Evolutionary conservation across 1,284 basidiomycete genomes (phyloP).

Genomic region (Hemileccinum hortonii): DNA sequence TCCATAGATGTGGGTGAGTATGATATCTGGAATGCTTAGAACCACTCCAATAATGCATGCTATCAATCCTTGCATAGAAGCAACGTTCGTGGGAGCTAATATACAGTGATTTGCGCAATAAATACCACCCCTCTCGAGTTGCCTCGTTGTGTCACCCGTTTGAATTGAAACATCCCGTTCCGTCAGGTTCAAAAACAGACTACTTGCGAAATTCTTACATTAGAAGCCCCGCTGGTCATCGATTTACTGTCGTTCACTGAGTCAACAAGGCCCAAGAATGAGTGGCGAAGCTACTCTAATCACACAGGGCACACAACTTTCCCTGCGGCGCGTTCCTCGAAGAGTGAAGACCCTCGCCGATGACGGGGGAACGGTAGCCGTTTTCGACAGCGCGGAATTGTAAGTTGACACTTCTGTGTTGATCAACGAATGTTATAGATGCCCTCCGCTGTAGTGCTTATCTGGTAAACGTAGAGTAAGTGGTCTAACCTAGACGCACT

Average conservation of each 20-base stretch:
- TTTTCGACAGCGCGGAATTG: conserved; percentile 33
- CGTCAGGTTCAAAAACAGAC: conserved; percentile 19
- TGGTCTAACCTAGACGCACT: background rate
- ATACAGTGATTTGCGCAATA: conserved; percentile 2
- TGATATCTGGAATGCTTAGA: background rate
- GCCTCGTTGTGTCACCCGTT: conserved; percentile 2
- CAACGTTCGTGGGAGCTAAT: background rate
- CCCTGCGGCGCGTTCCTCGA: conserved; percentile 25
- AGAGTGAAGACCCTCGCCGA: conserved; percentile 11
- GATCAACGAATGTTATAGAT: background rate
- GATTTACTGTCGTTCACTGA: background rate
- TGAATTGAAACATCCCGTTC: conserved; percentile 10
- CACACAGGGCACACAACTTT: conserved; percentile 25
- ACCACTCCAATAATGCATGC: background rate
- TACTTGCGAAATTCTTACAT: background rate
- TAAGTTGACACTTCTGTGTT: conserved; percentile 14
- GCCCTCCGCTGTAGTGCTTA: conserved; percentile 22
- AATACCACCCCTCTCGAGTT: background rate
- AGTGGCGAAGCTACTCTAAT: conserved; percentile 15
- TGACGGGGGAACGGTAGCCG: conserved; percentile 10
- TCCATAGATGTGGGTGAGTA: conserved; percentile 12
- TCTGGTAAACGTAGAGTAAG: conserved; percentile 31
- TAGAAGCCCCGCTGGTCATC: background rate
- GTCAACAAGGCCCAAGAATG: conserved; percentile 16
- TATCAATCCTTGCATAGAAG: background rate